Conservation (phyloP, 108 stramenopile species). For the Thalassiosira profunda region DNA sequence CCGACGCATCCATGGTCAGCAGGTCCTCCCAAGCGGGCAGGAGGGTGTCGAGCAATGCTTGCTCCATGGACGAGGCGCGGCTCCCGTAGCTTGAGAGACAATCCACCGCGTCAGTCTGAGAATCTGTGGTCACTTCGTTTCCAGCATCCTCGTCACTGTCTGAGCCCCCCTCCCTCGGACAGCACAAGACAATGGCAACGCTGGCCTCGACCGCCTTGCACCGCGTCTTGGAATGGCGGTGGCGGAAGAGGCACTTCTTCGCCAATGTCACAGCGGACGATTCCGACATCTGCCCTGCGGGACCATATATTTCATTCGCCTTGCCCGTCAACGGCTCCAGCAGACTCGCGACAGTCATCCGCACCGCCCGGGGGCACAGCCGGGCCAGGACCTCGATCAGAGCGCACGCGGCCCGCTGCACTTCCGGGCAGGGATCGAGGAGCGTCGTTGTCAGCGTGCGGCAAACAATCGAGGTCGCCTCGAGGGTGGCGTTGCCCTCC, state of each 20-base stretch:
- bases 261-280: background rate
- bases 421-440: constrained; percentile 31
- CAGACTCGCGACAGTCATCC: constrained; percentile 15
- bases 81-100: constrained; percentile 6
- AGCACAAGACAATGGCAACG: constrained; percentile 30
- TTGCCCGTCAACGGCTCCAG: constrained; percentile 25
- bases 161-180: background rate
- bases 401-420: constrained; percentile 32
- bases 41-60: constrained; percentile 12
- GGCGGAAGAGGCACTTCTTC: constrained; percentile 28
- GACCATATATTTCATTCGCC: background rate
- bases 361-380: constrained; percentile 21
- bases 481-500: background rate
- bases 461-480: constrained; percentile 28
- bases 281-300: background rate
- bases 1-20: constrained; percentile 24
- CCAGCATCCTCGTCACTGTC: background rate
- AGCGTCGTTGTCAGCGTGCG: constrained; percentile 27
- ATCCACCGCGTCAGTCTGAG: background rate
- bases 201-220: constrained; percentile 32
- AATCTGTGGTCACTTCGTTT: background rate
- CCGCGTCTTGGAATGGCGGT: constrained; percentile 39
- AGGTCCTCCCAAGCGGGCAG: constrained; percentile 36
- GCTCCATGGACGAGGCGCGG: constrained; percentile 15
- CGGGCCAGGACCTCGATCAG: constrained; percentile 23